Evolutionary conservation across 345 rosid species (phyloP), one percentile per base, ranked within the genome.

Genomic region (Syzygium jambos): DNA sequence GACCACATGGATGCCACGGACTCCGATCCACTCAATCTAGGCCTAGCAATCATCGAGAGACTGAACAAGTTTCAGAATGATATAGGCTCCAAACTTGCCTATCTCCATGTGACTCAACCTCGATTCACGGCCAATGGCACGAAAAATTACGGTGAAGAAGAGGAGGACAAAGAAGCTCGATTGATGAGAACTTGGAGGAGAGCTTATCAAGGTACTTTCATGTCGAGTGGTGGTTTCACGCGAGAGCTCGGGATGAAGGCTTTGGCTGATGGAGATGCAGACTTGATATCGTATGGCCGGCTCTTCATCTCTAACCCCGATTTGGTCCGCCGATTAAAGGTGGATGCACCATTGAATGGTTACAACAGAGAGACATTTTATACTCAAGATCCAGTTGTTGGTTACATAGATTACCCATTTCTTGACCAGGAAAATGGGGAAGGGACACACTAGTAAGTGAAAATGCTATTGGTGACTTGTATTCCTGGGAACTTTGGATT

Each of bases 61-160:
- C 88, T 96, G 14, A 95, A 97, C 91, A 93, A 91, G 85, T 91
- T 96, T 43, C 98, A 96, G 80, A n/a, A 61, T 10, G 87, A 87
- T 9, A 12, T 88, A 30, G 94, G 97, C 15, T 86, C 92, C 14
- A 93, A 93, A 54, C 96, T 96, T 10, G 73, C 93, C 17, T 97
- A 95, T 87, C 93, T 96, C 84, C 99, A 97, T 25, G 92, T 95
- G 46, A 96, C 98, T 34, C 98, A 92, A 65, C 99, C 99, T 78
- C 95, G 97, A 5, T 96, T 91, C 90, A 92, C 91, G 25, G 93
- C 93, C 3, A 90, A 93, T 2, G 96, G 94, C 52, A 95, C 90
- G 85, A 91, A 95, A 5, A 94, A 94, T 88, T 89, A 94, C 16
- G 94, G 95, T 61, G 92, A 84, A 34, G 63, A 51, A 34, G 84